Conservation (phyloP, 805 yeast genomes). For the Metschnikowia shivogae region DNA sequence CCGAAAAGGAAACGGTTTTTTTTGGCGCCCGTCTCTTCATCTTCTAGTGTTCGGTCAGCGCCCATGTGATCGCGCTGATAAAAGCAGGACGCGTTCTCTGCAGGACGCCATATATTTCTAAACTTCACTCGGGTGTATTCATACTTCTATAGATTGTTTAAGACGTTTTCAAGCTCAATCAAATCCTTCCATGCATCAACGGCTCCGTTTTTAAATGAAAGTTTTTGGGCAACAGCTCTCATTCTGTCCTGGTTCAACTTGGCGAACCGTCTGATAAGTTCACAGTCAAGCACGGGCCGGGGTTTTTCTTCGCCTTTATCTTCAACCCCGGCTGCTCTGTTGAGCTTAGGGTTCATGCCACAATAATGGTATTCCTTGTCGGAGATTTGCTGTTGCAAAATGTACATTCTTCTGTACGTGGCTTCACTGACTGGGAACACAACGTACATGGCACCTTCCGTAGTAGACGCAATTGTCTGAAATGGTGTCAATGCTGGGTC, state of each 20-base stretch:
- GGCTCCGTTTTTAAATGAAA: constrained; percentile 51
- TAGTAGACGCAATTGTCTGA: constrained; percentile 66
- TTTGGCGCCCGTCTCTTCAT: constrained; percentile 12
- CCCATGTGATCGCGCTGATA: not conserved
- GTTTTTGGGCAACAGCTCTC: constrained; percentile 49
- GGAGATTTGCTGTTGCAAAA: constrained; percentile 79
- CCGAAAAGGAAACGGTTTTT: constrained; percentile 16
- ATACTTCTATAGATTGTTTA: constrained; percentile 22
- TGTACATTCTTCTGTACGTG: constrained; percentile 73
- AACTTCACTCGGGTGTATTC: too few relatives aligned
- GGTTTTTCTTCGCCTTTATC: constrained; percentile 36
- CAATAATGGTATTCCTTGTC: constrained; percentile 71
- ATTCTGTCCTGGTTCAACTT: constrained; percentile 56
- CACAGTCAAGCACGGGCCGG: constrained; percentile 65
- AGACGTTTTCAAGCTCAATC: constrained; percentile 48
- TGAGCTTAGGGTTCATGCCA: constrained; percentile 78
- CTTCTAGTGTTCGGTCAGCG: not conserved
- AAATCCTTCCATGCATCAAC: constrained; percentile 68
- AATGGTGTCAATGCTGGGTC: constrained; percentile 35
- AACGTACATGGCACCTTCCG: constrained; percentile 75
- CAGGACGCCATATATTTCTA: not conserved
- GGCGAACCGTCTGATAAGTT: constrained; percentile 50
- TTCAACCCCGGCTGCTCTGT: constrained; percentile 46
- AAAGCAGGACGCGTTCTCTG: not conserved
- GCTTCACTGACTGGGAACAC: constrained; percentile 73